Conservation (phyloP, 192 early-diverging fungal genomes). For the Coemansia erecta region DNA sequence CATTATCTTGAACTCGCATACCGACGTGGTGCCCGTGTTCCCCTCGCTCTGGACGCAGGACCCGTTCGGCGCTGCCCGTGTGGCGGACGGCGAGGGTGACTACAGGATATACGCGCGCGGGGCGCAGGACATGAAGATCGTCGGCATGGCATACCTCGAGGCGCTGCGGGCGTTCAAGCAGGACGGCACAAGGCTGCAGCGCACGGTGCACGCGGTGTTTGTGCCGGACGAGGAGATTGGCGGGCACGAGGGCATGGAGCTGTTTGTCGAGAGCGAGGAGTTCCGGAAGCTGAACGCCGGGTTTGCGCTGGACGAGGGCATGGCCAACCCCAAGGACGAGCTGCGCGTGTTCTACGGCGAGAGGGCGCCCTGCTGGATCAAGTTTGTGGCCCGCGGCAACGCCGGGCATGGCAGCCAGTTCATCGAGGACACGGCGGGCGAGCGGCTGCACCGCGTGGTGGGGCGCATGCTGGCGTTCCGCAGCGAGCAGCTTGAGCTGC, state of each 20-base stretch:
- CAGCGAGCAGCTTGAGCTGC: slow-evolving; percentile 57
- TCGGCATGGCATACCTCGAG: slow-evolving; percentile 79
- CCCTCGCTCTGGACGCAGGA: slow-evolving; percentile 70
- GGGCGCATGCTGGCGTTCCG: slow-evolving; percentile 70
- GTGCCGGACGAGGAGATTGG: slow-evolving; percentile 88
- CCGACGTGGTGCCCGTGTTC: slow-evolving; percentile 89
- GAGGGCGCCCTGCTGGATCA: slow-evolving; percentile 81
- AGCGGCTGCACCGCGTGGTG: slow-evolving; percentile 66
- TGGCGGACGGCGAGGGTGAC: slow-evolving; percentile 53
- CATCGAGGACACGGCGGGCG: slow-evolving; percentile 67
- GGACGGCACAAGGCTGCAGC: slow-evolving; percentile 55
- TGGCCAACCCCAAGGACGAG: slow-evolving; percentile 62
- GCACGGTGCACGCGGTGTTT: slow-evolving; percentile 75
- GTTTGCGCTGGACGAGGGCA: slow-evolving; percentile 84
- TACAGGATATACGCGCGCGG: slow-evolving; percentile 77
- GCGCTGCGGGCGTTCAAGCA: slow-evolving; percentile 65
- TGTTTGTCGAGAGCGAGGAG: slow-evolving; percentile 62
- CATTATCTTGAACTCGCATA: slow-evolving; percentile 82
- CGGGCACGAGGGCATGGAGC: slow-evolving; percentile 75
- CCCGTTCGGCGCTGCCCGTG: slow-evolving; percentile 69
- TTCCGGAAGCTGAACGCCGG: slow-evolving; percentile 74
- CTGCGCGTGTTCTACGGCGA: slow-evolving; percentile 85
- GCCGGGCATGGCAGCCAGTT: slow-evolving; percentile 86
- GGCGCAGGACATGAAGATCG: slow-evolving; percentile 91
- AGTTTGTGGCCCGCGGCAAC: slow-evolving; percentile 65